Base-by-base conservation (phyloP, 306 rosid genomes). In the Medicago arabica region DNA sequence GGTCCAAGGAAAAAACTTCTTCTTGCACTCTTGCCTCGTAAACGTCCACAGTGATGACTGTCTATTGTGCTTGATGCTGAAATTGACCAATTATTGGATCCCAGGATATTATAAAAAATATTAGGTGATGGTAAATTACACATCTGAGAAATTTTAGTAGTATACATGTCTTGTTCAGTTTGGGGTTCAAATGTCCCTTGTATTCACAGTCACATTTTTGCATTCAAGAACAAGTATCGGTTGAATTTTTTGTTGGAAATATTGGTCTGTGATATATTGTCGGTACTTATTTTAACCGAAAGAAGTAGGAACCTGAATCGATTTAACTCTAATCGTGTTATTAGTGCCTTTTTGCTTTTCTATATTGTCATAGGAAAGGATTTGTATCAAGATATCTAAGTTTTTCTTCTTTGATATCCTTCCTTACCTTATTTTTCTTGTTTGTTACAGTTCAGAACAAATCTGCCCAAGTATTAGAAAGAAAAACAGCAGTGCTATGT, bases 1-100 rank as follows among this genome's bases (percentile, higher is more conserved):
- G 97, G 97, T 39, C 97, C 99, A 31, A 89, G 99, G 79, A 95
- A 95, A 86, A 95, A 95, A 86, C 85, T 92, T 74, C 80, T 95
- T 78, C 97, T 89, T 67, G 89, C 97, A 28, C 87, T 92, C 47
- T 31, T 76, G 73, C 93, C 97, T 34, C 93, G 90, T 31, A 50
- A 87, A 81, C 85, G 92, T 69, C 93, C 82, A 72, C 86, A 79
- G 9, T 89, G 79, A 88, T 62, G 83, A 79, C 80, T 54, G 40
- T 57, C 18, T 36, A 25, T 39, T 39, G 55, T 54, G 75, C 63
- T 43, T 62, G 75, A 82, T 74, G 78, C 84, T 67, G 61, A 68
- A 46, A 51, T 61, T 60, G 50, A 70, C 78, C 40, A 71, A 58
- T 36, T 25, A 60, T 60, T 50, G 50, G 79, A 76, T 70, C 78